Base-by-base conservation (phyloP, 805 yeast genomes). In the Kluyveromyces wickerhamii region DNA sequence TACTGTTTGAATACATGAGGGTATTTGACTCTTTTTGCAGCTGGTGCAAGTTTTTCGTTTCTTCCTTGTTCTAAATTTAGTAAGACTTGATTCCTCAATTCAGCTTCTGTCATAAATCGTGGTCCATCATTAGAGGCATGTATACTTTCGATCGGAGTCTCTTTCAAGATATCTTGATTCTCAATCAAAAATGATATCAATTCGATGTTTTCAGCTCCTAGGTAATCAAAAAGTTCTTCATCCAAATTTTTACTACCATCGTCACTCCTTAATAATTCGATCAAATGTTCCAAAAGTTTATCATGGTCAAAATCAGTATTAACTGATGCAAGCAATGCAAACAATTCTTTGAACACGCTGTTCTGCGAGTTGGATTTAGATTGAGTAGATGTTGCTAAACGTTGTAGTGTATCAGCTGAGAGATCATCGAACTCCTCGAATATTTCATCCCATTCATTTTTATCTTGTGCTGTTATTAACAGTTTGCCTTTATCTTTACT, bases 151-250 rank as follows among this genome's bases (percentile, higher is more conserved):
- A 29, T 21, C 18, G 22, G 5, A 17, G 36, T 10, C 9, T 18
- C 24, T 36, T 34, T 14, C 30, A 37, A 29, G 21, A 37, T 23
- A 36, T 23, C 32, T 10, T 35, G 34, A 15, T 39, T 39, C 32
- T 56, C 51, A 6, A 55, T 18, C 7, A 56, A 27, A 35, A 53
- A 54, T 1, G 86, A 69, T 7, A 88, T 82, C 32, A 88, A 58
- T 35, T 86, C 96, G 41, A 92, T 70, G 51, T 85, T 82, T 17
- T 86, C 95, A 46, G 77, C 81, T 0, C 98, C 98, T 1, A 92
- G 56, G 6, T 84, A 65, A 53, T 87, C 96, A 40, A 85, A 76
- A 27, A 92, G 59, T 5, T 73, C 62, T 5, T 83, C 75, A 49
- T 88, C 95, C 9, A 83, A 49, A 27, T 76, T 79, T 7, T 67